Percentiles rank a stretch among this genome's conserved stretches.
Conservation (phyloP, 73 alveolate species). For the Effrenium voratum region DNA sequence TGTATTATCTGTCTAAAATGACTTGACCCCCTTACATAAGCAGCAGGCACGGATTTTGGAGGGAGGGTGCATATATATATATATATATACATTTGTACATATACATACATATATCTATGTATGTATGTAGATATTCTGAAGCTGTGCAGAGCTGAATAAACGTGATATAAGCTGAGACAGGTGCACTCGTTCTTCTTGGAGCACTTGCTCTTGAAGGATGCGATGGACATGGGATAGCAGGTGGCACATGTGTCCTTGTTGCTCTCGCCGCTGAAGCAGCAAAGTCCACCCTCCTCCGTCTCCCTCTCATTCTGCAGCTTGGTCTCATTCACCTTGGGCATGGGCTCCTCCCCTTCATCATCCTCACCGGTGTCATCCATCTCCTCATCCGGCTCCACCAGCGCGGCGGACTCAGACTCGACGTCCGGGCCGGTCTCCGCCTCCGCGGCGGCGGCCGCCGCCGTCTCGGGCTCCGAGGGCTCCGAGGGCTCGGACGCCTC, state of each 20-base stretch:
- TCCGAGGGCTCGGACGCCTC: background rate
- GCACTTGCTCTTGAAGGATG: constrained; percentile 83
- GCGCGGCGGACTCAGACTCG: background rate
- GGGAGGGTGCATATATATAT: no score
- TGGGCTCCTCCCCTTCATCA: constrained; percentile 5
- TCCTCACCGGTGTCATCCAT: background rate
- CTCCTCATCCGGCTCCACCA: background rate
- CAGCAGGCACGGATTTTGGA: no score
- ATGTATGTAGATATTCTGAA: no score
- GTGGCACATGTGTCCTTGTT: constrained; percentile 53
- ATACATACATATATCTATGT: no score
- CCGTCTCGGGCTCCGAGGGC: background rate
- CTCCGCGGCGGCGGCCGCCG: no score
- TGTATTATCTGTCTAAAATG: no score
- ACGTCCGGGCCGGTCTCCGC: background rate
- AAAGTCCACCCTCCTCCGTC: constrained; percentile 57
- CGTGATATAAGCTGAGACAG: background rate
- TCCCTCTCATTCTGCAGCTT: constrained; percentile 50
- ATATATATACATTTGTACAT: no score
- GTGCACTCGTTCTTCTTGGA: constrained; percentile 24
- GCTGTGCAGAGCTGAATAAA: background rate
- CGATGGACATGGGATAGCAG: constrained; percentile 81
- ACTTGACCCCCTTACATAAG: no score
- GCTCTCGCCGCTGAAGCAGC: constrained; percentile 81
- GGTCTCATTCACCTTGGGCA: constrained; percentile 22